Conservation (phyloP, 2,329 filamentous ascomycete species). For the Aspergillus unguis region DNA sequence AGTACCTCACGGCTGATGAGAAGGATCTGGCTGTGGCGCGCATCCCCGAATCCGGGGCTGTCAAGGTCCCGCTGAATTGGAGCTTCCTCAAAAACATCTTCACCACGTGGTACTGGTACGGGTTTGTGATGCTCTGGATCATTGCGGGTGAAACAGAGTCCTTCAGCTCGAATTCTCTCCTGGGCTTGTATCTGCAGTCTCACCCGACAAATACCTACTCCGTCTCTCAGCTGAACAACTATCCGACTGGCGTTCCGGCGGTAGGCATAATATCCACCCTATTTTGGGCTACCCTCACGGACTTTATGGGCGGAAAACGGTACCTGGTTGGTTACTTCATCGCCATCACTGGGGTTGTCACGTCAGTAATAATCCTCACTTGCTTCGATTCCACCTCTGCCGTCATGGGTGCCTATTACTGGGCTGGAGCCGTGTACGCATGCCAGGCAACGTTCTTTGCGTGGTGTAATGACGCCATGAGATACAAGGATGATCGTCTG, state of each 20-base stretch:
- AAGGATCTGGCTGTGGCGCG: slow-evolving; percentile 30
- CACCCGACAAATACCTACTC: slow-evolving; percentile 46
- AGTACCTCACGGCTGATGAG: slow-evolving; percentile 33
- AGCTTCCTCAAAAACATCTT: slow-evolving; percentile 32
- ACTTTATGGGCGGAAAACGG: slow-evolving; percentile 56
- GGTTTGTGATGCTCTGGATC: slow-evolving; percentile 45
- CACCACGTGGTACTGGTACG: slow-evolving; percentile 37
- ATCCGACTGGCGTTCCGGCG: slow-evolving; percentile 52
- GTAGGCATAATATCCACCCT: slow-evolving; percentile 57
- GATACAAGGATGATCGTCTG: slow-evolving; percentile 60
- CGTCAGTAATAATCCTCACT: slow-evolving; percentile 59
- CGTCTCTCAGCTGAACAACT: slow-evolving; percentile 52
- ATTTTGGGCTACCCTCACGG: slow-evolving; percentile 67
- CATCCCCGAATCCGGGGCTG: slow-evolving; percentile 24
- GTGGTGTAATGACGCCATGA: slow-evolving; percentile 69
- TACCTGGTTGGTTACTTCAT: slow-evolving; percentile 68
- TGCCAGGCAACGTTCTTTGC: slow-evolving; percentile 73
- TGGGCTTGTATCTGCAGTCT: slow-evolving; percentile 51
- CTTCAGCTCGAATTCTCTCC: slow-evolving; percentile 62
- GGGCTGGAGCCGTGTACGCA: slow-evolving; percentile 67
- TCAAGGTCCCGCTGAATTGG: slow-evolving; percentile 21
- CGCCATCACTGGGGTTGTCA: slow-evolving; percentile 60
- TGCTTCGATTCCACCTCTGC: slow-evolving; percentile 51
- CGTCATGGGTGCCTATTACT: slow-evolving; percentile 66
- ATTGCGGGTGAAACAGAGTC: slow-evolving; percentile 70